These are phyloP conservation scores for Ajuga reptans DNA, from an alignment of 305 asterid species.

Conservation along the genomic window DNA sequence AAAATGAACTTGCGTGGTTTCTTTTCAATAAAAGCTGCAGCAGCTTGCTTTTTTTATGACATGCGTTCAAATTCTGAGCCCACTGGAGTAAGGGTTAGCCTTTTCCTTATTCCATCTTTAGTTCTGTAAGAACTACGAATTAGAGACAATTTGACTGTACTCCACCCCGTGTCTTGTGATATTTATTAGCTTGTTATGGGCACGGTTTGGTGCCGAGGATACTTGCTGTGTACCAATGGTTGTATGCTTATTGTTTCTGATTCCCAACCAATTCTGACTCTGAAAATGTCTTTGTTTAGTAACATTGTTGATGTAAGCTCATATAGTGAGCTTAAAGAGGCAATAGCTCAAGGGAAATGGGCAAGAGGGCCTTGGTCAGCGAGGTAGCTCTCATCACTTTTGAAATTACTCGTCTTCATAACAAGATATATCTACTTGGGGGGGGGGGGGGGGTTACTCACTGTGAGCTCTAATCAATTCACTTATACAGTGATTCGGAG, in stretches of 20 bases:
- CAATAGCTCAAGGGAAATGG: conserved; percentile 85
- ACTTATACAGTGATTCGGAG: conserved; percentile 51
- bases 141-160: not conserved
- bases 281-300: conserved; percentile 30
- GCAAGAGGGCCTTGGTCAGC: conserved; percentile 99
- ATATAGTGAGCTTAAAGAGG: conserved; percentile 87
- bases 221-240: not conserved
- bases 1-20: not conserved
- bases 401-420: not conserved
- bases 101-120: not conserved
- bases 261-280: conserved; percentile 22
- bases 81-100: not conserved
- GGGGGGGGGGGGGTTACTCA: not conserved
- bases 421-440: not conserved
- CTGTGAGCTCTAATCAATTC: not conserved
- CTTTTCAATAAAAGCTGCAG: not conserved
- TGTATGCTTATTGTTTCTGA: conserved; percentile 5
- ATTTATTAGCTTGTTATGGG: not conserved
- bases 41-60: not conserved
- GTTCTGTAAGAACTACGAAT: not conserved
- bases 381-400: conserved; percentile 41
- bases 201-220: not conserved
- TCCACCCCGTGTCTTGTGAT: not conserved
- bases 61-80: not conserved
- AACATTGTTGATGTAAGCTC: conserved; percentile 82